phyloP scores from a whole-genome alignment of 371 early-diverging fungal genomes.

The Mortierella sp. region DNA sequence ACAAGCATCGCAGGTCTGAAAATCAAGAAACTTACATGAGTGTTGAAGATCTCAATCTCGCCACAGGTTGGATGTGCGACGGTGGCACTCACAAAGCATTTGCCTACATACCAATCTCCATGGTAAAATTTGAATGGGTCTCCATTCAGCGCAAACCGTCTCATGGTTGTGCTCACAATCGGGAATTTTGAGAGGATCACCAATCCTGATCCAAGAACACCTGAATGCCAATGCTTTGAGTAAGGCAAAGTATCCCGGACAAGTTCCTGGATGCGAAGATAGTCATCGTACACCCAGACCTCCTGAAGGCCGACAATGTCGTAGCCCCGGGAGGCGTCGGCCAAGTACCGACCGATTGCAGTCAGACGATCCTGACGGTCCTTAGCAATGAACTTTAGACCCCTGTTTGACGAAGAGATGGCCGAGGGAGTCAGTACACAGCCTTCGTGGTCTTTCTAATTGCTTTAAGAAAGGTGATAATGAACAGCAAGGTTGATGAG shows the following conservation, averaged over 20 bases:
- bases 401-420: conserved; percentile 54
- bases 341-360: conserved; percentile 66
- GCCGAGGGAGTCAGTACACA: background rate
- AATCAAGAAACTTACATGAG: conserved; percentile 62
- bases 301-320: conserved; percentile 76
- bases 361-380: conserved; percentile 62
- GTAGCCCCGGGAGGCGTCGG: conserved; percentile 49
- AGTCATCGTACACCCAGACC: conserved; percentile 70
- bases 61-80: conserved; percentile 70
- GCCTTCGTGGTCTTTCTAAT: too few relatives aligned
- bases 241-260: conserved; percentile 56
- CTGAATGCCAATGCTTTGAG: conserved; percentile 65
- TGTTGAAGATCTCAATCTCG: conserved; percentile 69
- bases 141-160: conserved; percentile 68
- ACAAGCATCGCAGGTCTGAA: background rate
- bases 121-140: conserved; percentile 66
- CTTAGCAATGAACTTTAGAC: conserved; percentile 65
- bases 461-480: too few relatives aligned
- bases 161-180: conserved; percentile 59
- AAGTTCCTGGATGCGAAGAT: conserved; percentile 58
- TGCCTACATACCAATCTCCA: conserved; percentile 76
- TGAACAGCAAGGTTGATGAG: too few relatives aligned
- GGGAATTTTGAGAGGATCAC: conserved; percentile 68
- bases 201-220: conserved; percentile 69
- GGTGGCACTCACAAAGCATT: conserved; percentile 65